Evolutionary conservation across 129 eudicot genomes (phyloP).

Genomic region (Centaurea solstitialis): DNA sequence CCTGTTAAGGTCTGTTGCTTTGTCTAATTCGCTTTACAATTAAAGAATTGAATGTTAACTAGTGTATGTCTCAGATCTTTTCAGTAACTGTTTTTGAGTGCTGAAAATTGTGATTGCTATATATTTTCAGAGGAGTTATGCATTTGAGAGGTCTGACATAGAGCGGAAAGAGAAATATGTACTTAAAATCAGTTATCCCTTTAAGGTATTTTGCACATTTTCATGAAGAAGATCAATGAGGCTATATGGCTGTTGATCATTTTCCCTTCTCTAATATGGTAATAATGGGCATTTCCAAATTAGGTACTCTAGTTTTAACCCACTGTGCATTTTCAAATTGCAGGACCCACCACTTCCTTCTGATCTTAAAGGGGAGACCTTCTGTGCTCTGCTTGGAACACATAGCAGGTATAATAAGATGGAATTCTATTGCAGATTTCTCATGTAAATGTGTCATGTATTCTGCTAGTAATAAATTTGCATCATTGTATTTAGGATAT

Average conservation of each 20-base stretch:
- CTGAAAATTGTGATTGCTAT: not conserved
- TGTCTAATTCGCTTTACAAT: conserved; percentile 4
- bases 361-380: conserved; percentile 83
- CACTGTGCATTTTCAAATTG: conserved; percentile 22
- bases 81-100: conserved; percentile 14
- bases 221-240: not conserved
- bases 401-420: conserved; percentile 67
- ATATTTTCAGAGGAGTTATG: conserved; percentile 74
- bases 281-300: not conserved
- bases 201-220: conserved; percentile 68
- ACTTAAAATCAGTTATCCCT: conserved; percentile 86
- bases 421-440: too few relatives aligned
- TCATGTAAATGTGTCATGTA: too few relatives aligned
- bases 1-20: conserved; percentile 85
- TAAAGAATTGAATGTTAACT: conserved; percentile 1
- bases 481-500: not conserved
- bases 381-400: conserved; percentile 88
- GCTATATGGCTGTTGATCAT: conserved; percentile 3
- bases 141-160: conserved; percentile 87
- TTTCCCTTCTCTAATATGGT: conserved; percentile 4
- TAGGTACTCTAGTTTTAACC: not conserved
- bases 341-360: conserved; percentile 90
- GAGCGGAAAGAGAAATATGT: conserved; percentile 79
- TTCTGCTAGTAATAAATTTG: not conserved
- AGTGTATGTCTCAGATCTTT: not conserved